Percentiles rank a stretch among this genome's conserved stretches.
Conservation (phyloP, 768 basidiomycete species). For the Agaricus sinodeliciosus region DNA sequence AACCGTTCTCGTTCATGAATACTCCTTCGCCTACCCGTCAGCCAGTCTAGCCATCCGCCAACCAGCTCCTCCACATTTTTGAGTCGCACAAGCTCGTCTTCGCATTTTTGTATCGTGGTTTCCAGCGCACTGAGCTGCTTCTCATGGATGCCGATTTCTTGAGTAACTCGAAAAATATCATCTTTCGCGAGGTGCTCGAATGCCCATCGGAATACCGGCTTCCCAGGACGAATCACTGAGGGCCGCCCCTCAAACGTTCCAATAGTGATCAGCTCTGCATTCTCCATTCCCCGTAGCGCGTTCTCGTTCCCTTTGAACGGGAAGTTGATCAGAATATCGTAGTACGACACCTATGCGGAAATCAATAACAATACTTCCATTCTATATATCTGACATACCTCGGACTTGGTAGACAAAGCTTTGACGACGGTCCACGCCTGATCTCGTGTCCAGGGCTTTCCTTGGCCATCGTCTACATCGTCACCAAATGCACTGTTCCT, state of each 20-base stretch:
- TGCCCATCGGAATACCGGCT: conserved; percentile 81
- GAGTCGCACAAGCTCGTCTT: conserved; percentile 67
- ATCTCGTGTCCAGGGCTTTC: conserved; percentile 74
- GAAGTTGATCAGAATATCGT: conserved; percentile 72
- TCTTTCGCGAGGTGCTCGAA: conserved; percentile 81
- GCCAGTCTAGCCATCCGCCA: conserved; percentile 27
- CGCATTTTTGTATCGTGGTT: conserved; percentile 58
- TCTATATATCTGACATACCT: conserved; percentile 35
- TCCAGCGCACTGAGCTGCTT: conserved; percentile 56
- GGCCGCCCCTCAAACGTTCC: conserved; percentile 81
- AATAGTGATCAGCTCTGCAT: conserved; percentile 81
- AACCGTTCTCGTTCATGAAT: conserved; percentile 56
- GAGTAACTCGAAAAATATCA: conserved; percentile 68
- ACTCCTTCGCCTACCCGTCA: conserved; percentile 38
- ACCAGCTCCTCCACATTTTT: conserved; percentile 51
- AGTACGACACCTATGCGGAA: conserved; percentile 63
- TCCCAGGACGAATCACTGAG: conserved; percentile 80
- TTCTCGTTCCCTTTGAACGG: conserved; percentile 91
- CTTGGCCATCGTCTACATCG: conserved; percentile 82
- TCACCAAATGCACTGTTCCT: conserved; percentile 92
- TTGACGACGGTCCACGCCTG: conserved; percentile 86
- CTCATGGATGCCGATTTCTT: conserved; percentile 78
- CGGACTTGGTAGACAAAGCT: conserved; percentile 54
- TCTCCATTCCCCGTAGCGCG: conserved; percentile 78
- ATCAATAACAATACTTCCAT: not conserved